Base-by-base conservation (phyloP, 768 basidiomycete genomes). In the Boletus rufocinnamomeus region DNA sequence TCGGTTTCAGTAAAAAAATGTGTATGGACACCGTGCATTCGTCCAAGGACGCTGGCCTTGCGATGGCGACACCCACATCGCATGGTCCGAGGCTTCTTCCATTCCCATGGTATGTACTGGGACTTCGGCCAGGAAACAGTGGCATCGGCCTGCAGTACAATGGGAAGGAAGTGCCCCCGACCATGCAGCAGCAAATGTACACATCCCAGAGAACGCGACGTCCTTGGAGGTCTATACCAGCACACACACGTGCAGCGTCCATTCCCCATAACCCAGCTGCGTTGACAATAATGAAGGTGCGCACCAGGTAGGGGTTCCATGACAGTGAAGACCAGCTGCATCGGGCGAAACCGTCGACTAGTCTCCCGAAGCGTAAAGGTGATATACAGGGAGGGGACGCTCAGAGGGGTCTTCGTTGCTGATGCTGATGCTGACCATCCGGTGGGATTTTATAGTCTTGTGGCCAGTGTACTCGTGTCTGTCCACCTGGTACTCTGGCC, bases 101-200 rank as follows among this genome's bases (percentile, higher is more conserved):
- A 81, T 81, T 81, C 80, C 78, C 80, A 81, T 81, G 79, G 79
- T 81, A 81, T 78, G 76, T 77, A 76, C 77, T 74, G 63, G 60
- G 63, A 63, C 61, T 50, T 65, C 45, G 56, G 62, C 68, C 65
- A 69, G 64, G 64, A 66, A 68, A 68, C 56, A 64, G 64, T 66
- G 66, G 74, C 66, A 56, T 69, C 64, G 63, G 60, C 57, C 63
- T 63, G 61, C 65, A 69, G 72, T 68, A 73, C 72, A 74, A 71
- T 73, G 74, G 70, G 70, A 71, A 62, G 59, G 73, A 77, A 73
- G 75, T 56, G 60, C 69, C 63, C 46, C 70, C 64, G 76, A 74
- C 75, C 69, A 76, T 71, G 67, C 63, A 66, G 59, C 60, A 68
- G 69, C 64, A 65, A 45, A 58, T 62, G 65, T 38, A 47, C 37